Conservation (phyloP, 768 basidiomycete genomes). For the Phlegmacium glaucopus region DNA sequence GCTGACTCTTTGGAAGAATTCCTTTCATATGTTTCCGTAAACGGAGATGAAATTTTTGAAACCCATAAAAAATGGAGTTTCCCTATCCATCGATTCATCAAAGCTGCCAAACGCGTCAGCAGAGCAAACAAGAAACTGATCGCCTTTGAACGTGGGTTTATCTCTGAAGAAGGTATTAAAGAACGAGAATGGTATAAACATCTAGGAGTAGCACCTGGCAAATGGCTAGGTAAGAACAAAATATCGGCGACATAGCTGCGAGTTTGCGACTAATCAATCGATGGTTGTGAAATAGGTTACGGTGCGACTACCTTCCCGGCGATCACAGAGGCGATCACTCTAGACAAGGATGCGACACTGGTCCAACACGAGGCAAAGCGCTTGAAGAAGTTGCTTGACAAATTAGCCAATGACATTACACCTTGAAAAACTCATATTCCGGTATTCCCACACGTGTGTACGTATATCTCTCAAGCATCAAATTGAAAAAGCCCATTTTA, state of each 20-base stretch:
- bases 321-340: conserved; percentile 70
- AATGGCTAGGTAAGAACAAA: conserved; percentile 67
- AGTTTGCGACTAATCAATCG: not conserved
- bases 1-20: conserved; percentile 32
- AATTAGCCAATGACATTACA: conserved; percentile 38
- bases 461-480: no score
- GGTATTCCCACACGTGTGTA: not conserved
- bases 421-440: not conserved
- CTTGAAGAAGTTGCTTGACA: conserved; percentile 50
- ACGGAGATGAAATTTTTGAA: conserved; percentile 6
- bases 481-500: no score
- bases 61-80: conserved; percentile 14
- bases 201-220: conserved; percentile 83
- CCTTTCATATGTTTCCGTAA: conserved; percentile 18
- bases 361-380: conserved; percentile 60
- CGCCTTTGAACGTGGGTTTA: conserved; percentile 77
- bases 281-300: conserved; percentile 47
- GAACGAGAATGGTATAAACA: conserved; percentile 86
- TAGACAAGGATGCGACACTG: conserved; percentile 61
- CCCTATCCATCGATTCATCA: conserved; percentile 44
- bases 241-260: not conserved
- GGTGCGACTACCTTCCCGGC: conserved; percentile 84
- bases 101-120: conserved; percentile 56
- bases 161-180: conserved; percentile 72
- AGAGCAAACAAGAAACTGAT: conserved; percentile 64